These are phyloP conservation scores for Chlorella vulgaris DNA, from an alignment of 139 green algal species.

Conservation along the genomic window DNA sequence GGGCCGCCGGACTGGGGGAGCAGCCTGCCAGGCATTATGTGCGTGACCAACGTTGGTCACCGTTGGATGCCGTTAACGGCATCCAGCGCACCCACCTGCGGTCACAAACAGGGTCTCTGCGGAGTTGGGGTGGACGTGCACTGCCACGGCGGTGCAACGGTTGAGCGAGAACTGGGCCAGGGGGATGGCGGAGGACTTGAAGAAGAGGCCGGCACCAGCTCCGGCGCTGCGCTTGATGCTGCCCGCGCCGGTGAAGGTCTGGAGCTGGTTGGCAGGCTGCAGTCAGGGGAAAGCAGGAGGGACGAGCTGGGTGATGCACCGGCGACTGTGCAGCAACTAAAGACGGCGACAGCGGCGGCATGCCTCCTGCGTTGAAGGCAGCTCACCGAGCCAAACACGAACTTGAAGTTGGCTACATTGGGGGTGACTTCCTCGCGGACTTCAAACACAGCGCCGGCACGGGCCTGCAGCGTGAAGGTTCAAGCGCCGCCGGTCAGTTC, in stretches of 20 bases:
- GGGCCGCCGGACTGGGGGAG: neutral
- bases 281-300: neutral
- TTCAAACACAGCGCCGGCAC: neutral
- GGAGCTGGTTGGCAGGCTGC: neutral
- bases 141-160: neutral
- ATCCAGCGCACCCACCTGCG: neutral
- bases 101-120: conserved; percentile 14
- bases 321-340: neutral
- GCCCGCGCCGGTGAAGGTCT: neutral
- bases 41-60: too few relatives aligned
- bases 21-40: too few relatives aligned
- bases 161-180: conserved; percentile 14
- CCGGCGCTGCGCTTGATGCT: neutral
- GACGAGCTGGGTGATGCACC: neutral
- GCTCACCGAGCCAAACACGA: neutral
- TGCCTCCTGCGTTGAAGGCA: too few relatives aligned
- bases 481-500: neutral
- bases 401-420: neutral
- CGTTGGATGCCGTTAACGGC: neutral
- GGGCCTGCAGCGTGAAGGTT: neutral
- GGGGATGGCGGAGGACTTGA: neutral
- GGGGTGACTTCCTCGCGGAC: neutral
- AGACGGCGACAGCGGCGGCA: neutral
- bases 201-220: neutral
- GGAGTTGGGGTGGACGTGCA: conserved; percentile 12